Evolutionary conservation across 768 basidiomycete species (phyloP).

Genomic region (Termitomyces sp.): DNA sequence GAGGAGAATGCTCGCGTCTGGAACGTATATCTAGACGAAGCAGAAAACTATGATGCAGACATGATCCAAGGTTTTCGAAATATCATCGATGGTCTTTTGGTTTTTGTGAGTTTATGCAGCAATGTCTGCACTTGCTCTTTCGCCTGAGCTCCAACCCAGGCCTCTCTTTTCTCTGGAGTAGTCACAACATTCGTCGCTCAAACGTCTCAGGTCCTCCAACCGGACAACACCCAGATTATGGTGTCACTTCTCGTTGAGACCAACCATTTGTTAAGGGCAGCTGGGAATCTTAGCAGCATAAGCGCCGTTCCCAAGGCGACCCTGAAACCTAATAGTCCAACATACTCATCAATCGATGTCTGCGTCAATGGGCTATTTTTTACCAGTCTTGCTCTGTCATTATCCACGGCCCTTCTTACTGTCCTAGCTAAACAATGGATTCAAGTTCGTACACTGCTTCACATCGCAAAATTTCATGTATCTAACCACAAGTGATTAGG

Average conservation of each 20-base stretch:
- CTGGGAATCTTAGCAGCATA: neutral
- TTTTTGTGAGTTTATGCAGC: neutral
- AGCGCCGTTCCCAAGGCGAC: neutral
- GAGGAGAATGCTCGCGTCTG: constrained; percentile 12
- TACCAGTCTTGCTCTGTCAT: neutral
- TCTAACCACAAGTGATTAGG: neutral
- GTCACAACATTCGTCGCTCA: constrained; percentile 17
- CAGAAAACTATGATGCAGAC: constrained; percentile 8
- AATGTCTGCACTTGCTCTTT: neutral
- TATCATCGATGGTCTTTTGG: constrained; percentile 8
- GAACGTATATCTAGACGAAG: constrained; percentile 12
- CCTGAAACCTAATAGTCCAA: neutral
- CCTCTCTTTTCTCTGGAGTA: constrained; percentile 15
- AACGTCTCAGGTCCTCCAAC: constrained; percentile 12
- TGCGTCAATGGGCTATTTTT: constrained; percentile 1
- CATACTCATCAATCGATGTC: neutral
- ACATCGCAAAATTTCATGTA: neutral
- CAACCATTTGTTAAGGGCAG: neutral
- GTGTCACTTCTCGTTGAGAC: neutral
- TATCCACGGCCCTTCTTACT: neutral
- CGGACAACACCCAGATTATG: constrained; percentile 6
- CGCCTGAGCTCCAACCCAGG: constrained; percentile 9
- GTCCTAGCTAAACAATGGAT: constrained; percentile 4
- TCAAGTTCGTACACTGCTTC: neutral
- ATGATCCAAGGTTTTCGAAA: constrained; percentile 9